Conservation (phyloP, 2,329 filamentous ascomycete genomes). For the Scedosporium minutisporum region DNA sequence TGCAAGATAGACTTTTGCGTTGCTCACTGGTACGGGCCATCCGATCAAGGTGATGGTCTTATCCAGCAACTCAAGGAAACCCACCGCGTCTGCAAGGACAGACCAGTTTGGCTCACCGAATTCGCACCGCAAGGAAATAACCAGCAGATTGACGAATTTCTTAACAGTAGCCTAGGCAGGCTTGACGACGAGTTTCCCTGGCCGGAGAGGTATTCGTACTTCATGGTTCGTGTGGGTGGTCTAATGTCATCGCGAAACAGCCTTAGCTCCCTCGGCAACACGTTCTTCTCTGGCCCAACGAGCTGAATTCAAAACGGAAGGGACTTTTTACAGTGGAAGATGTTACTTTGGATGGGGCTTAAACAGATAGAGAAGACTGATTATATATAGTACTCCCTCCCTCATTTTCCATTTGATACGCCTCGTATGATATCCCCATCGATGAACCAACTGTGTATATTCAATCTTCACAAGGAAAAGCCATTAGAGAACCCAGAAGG, state of each 20-base stretch:
- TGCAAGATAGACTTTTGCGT: constrained; percentile 52
- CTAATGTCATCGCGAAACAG: constrained; percentile 28
- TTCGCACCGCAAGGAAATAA: constrained; percentile 43
- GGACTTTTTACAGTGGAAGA: no score
- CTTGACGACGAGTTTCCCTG: constrained; percentile 37
- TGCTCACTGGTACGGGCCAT: constrained; percentile 54
- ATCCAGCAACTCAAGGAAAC: constrained; percentile 42
- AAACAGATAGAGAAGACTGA: no score
- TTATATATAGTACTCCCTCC: no score
- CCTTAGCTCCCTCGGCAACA: constrained; percentile 37
- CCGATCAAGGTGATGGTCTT: constrained; percentile 38
- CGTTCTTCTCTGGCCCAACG: no score
- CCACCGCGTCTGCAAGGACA: constrained; percentile 32
- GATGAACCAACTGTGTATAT: no score
- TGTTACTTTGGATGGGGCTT: no score
- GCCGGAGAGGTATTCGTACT: constrained; percentile 49
- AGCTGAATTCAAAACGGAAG: no score
- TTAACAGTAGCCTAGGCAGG: constrained; percentile 35
- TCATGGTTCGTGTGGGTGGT: constrained; percentile 31
- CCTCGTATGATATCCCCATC: no score
- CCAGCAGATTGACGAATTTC: constrained; percentile 35
- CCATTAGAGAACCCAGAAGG: no score
- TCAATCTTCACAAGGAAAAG: no score
- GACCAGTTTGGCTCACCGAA: constrained; percentile 55
- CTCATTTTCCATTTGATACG: no score